Evolutionary conservation across 1,284 basidiomycete genomes (phyloP), one percentile per base, ranked within the genome.

Genomic region (Cutaneotrichosporon arboriforme): DNA sequence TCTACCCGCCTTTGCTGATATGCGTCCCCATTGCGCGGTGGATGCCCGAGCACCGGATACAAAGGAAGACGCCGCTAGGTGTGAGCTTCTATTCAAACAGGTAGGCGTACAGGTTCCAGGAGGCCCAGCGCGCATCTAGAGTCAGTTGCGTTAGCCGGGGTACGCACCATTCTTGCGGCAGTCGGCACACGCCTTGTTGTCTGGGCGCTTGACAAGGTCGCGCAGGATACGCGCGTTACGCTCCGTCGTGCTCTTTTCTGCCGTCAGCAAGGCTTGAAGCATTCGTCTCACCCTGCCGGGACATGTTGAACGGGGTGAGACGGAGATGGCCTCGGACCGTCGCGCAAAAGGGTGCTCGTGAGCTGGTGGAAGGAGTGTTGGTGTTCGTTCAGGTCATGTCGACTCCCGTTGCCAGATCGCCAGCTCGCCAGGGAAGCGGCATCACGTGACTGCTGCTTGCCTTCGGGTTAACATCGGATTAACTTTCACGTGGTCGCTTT

Each of bases 11-110:
- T 69, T 87, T 88, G 76, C 87, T 88, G 74, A 96, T 94, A 73
- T 98, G 96, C 0, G 94, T 97, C 58, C 96, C 96, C 90, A 98
- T 94, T 31, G 89, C 87, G 37, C 96, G 86, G 76, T 98, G 94
- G 54, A 97, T 89, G 33, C 94, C 94, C n/a, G 92, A 97, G 77
- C 94, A 98, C 55, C 94, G 83, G 64, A 98, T 97, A 72, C 94
- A 98, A 37, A 97, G 78, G 70, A 90, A 96, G 3, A 91, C 87
- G 31, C 92, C 92, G 26, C 89, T 21, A 10, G 34, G 4, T 4
- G 50, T 44, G n/a, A 43, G 37, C 14, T 21, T 13, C 4, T 9
- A 10, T 7, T 18, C 18, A 10, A 1, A 18, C 14, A 13, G n/a
- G 14, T 23, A 20, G 34, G 70, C 84, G 65, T 72, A 91, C 84